A percentile compares a stretch with the other conserved stretches of the same genome.
Conservation (phyloP, 768 basidiomycete species). For the Infundibulicybe gibba region DNA sequence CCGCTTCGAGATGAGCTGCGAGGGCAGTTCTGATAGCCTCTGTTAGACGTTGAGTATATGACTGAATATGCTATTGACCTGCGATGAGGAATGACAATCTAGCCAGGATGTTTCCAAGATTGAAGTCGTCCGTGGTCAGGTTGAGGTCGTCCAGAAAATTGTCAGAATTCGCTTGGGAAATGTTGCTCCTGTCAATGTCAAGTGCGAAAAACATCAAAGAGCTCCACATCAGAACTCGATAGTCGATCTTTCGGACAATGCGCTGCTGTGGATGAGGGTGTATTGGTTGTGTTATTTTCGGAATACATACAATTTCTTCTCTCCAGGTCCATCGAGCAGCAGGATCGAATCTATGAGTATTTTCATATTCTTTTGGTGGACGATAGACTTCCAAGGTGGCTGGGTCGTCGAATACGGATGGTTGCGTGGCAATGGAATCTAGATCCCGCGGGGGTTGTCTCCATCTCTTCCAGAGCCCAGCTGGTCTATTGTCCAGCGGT, state of each 20-base stretch:
- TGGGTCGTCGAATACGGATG: constrained; percentile 61
- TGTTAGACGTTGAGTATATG: too few relatives aligned
- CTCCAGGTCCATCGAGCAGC: constrained; percentile 67
- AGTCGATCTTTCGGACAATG: constrained; percentile 54
- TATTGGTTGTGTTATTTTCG: not conserved
- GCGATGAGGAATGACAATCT: constrained; percentile 48
- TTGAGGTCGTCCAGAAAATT: constrained; percentile 54
- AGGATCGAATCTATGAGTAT: constrained; percentile 62
- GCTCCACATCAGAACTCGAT: constrained; percentile 31
- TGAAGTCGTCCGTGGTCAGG: constrained; percentile 54
- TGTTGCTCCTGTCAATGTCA: constrained; percentile 50
- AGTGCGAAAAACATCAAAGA: constrained; percentile 53
- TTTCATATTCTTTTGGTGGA: constrained; percentile 54
- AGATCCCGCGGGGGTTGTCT: constrained; percentile 6
- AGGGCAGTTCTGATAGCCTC: constrained; percentile 42
- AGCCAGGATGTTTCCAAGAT: constrained; percentile 52
- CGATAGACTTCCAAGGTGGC: constrained; percentile 43
- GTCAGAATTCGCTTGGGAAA: constrained; percentile 56
- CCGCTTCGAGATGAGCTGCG: constrained; percentile 58
- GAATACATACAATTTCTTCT: constrained; percentile 51
- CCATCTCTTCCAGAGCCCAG: too few relatives aligned
- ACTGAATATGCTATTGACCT: too few relatives aligned
- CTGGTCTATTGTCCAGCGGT: too few relatives aligned
- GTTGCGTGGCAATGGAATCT: constrained; percentile 55
- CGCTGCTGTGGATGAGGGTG: constrained; percentile 27